Evolutionary conservation across 345 rosid species (phyloP).

Genomic region (Reutealis trisperma): DNA sequence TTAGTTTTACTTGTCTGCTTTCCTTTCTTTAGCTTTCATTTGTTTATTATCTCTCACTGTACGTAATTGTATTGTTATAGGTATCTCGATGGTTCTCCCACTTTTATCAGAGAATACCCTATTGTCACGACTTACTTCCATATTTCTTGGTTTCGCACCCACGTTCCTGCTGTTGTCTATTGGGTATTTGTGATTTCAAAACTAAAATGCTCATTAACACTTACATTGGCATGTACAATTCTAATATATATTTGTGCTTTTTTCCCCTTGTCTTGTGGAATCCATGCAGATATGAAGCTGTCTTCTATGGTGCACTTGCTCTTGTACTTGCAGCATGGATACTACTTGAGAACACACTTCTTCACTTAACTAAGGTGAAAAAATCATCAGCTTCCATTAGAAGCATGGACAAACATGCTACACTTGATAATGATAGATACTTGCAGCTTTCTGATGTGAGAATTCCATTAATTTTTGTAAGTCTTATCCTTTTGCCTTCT

Average conservation of each 20-base stretch:
- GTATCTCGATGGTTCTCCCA: constrained; percentile 78
- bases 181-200: constrained; percentile 51
- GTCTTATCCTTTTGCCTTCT: constrained; percentile 24
- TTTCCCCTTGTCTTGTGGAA: constrained; percentile 15
- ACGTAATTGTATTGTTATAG: constrained; percentile 39
- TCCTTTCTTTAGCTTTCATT: constrained; percentile 1
- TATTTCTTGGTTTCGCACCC: constrained; percentile 91
- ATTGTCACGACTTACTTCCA: constrained; percentile 75
- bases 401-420: constrained; percentile 38
- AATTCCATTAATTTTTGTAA: constrained; percentile 83
- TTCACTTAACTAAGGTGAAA: constrained; percentile 44
- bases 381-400: constrained; percentile 38
- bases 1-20: background rate
- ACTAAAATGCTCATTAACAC: background rate
- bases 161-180: constrained; percentile 86
- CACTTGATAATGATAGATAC: constrained; percentile 60
- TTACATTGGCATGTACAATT: constrained; percentile 3
- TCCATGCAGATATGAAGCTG: constrained; percentile 80
- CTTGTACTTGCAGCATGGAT: constrained; percentile 85
- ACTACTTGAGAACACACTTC: constrained; percentile 69
- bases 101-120: constrained; percentile 69
- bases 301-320: constrained; percentile 80
- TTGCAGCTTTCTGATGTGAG: constrained; percentile 82
- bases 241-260: constrained; percentile 11
- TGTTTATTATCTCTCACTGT: background rate